Conservation (phyloP, 176 grass and related monocot species). For the Oryza australiensis region DNA sequence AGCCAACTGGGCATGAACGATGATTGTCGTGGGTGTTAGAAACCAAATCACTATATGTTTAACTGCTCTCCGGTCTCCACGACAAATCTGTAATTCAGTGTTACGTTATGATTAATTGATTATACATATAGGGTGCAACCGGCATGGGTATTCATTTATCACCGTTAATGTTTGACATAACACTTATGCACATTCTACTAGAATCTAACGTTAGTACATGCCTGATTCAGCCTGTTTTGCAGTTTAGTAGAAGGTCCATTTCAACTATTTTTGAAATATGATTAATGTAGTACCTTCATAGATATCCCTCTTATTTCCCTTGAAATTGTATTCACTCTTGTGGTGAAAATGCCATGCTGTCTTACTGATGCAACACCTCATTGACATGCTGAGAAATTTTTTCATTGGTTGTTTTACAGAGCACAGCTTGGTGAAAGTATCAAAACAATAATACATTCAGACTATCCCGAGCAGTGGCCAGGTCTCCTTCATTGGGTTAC, state of each 20-base stretch:
- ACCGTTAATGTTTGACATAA: neutral
- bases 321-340: constrained; percentile 1
- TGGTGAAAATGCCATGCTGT: neutral
- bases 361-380: constrained; percentile 26
- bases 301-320: constrained; percentile 23
- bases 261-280: constrained; percentile 1
- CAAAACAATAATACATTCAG: constrained; percentile 89
- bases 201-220: neutral
- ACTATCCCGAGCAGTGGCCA: constrained; percentile 96
- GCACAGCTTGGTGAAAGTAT: constrained; percentile 94
- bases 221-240: neutral
- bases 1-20: neutral
- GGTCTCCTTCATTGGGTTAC: constrained; percentile 90
- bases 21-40: neutral
- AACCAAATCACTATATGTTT: constrained; percentile 10
- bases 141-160: neutral
- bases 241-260: constrained; percentile 13
- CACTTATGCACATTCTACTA: neutral
- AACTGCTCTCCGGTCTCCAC: neutral
- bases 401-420: constrained; percentile 48
- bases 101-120: neutral
- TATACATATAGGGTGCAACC: neutral
- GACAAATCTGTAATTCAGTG: neutral
- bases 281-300: neutral
- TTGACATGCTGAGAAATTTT: constrained; percentile 18